These are phyloP conservation scores for Fomitopsis betulina DNA, from an alignment of 1,284 basidiomycete species.

Conservation along the genomic window DNA sequence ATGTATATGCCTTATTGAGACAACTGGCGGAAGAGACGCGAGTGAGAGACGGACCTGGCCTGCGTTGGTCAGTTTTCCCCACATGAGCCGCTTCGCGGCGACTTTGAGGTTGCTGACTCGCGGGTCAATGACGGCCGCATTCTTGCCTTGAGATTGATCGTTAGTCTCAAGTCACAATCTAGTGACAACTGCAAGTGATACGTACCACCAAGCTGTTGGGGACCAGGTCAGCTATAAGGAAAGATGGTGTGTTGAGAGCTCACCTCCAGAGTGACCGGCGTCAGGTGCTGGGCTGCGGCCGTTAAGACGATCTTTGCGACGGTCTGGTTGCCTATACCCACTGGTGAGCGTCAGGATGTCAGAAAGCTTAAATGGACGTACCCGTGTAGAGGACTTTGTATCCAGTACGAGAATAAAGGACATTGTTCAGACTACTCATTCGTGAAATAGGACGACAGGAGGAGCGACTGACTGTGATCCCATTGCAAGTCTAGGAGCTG, in stretches of 20 bases:
- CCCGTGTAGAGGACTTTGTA: slow-evolving; percentile 54
- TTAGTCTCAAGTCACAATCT: not conserved
- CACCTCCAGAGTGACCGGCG: slow-evolving; percentile 45
- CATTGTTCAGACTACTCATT: not conserved
- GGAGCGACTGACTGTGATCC: slow-evolving; percentile 66
- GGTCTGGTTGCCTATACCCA: not conserved
- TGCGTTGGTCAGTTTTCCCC: slow-evolving; percentile 78
- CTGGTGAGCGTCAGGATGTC: no score
- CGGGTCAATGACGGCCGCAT: slow-evolving; percentile 77
- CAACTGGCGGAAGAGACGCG: slow-evolving; percentile 62
- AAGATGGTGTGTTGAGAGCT: not conserved
- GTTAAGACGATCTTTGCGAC: slow-evolving; percentile 74
- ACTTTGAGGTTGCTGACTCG: slow-evolving; percentile 51
- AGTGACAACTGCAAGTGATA: no score
- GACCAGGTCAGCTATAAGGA: not conserved
- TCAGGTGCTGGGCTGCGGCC: slow-evolving; percentile 82
- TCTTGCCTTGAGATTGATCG: slow-evolving; percentile 55
- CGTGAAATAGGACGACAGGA: no score
- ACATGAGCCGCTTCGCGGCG: slow-evolving; percentile 67
- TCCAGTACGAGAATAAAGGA: not conserved
- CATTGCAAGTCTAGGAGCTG: slow-evolving; percentile 74
- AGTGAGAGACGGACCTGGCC: slow-evolving; percentile 48
- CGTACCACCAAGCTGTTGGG: slow-evolving; percentile 4
- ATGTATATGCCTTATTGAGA: no score
- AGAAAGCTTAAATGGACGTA: slow-evolving; percentile 34